A percentile compares a stretch with the other conserved stretches of the same genome.
Evolutionary conservation across 257 asterid genomes (phyloP).

Genomic region (Solanum commersonii): DNA sequence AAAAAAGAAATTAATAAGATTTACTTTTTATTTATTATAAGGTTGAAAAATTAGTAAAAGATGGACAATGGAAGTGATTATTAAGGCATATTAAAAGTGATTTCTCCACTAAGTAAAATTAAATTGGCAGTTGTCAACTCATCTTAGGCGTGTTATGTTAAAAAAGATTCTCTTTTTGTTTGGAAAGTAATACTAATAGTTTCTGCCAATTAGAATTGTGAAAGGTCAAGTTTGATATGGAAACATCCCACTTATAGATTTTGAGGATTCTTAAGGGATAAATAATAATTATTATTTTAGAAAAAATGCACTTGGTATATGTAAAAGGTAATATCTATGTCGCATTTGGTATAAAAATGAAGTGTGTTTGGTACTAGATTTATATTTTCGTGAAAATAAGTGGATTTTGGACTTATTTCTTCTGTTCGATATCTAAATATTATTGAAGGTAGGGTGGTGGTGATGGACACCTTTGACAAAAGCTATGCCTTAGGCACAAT

Average conservation of each 20-base stretch:
- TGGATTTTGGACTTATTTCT: neutral
- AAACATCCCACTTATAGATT: neutral
- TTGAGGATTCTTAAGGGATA: conserved; percentile 14
- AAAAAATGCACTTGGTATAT: neutral
- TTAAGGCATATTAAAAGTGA: neutral
- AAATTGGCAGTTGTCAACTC: conserved; percentile 10
- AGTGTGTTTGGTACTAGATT: neutral
- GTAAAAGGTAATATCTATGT: neutral
- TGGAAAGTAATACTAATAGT: neutral
- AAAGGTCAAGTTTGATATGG: conserved; percentile 7
- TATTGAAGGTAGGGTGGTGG: neutral
- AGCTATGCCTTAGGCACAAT: no score
- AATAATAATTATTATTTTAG: neutral
- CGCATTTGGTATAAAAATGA: neutral
- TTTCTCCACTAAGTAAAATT: conserved; percentile 9
- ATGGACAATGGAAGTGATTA: conserved; percentile 8
- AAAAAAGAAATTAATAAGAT: neutral
- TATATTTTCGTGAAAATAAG: neutral
- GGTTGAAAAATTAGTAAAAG: conserved; percentile 2
- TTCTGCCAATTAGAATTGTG: neutral
- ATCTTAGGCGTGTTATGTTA: neutral
- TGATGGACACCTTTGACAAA: no score
- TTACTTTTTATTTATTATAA: neutral
- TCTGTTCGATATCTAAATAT: rapidly evolving
- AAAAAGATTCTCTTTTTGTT: neutral